phyloP scores from a whole-genome alignment of 352 stramenopile genomes.

The Saprolegnia parasitica region DNA sequence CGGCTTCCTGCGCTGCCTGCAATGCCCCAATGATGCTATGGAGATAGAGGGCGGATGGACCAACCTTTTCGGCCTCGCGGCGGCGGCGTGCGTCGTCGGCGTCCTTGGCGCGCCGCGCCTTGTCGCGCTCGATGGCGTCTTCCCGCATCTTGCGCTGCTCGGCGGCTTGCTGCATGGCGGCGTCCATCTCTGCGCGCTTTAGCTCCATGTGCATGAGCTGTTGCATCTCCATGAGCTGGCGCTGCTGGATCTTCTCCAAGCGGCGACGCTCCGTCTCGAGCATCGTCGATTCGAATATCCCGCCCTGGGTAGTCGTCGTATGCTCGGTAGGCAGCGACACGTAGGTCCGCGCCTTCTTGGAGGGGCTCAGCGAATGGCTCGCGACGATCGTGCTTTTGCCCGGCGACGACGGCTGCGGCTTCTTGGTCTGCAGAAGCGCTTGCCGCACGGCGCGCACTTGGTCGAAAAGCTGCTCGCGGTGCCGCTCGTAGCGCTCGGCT shows the following conservation, averaged over 20 bases:
- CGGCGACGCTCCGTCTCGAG: constrained; percentile 63
- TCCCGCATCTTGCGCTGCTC: constrained; percentile 31
- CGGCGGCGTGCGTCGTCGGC: constrained; percentile 12
- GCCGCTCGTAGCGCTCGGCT: constrained; percentile 54
- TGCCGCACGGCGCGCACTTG: constrained; percentile 48
- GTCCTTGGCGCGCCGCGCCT: constrained; percentile 32
- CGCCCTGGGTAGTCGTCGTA: constrained; percentile 29
- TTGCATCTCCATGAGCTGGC: constrained; percentile 64
- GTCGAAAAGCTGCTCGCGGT: constrained; percentile 44
- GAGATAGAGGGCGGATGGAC: too few relatives aligned
- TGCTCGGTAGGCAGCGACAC: constrained; percentile 24
- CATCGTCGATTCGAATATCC: constrained; percentile 44
- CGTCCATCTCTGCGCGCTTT: constrained; percentile 49
- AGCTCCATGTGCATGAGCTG: constrained; percentile 66
- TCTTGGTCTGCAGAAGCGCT: constrained; percentile 45
- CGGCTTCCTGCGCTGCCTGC: constrained; percentile 32
- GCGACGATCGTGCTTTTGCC: constrained; percentile 4
- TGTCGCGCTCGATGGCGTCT: constrained; percentile 36
- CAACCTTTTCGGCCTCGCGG: constrained; percentile 15
- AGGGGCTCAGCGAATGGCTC: constrained; percentile 35
- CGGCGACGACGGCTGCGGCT: not conserved
- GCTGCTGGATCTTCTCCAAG: constrained; percentile 63
- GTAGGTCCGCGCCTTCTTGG: constrained; percentile 31
- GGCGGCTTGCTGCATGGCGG: constrained; percentile 38
- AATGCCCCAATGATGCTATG: too few relatives aligned